These are phyloP conservation scores for Coniochaeta hoffmannii DNA, from an alignment of 2,329 filamentous ascomycete species.

Conservation along the genomic window DNA sequence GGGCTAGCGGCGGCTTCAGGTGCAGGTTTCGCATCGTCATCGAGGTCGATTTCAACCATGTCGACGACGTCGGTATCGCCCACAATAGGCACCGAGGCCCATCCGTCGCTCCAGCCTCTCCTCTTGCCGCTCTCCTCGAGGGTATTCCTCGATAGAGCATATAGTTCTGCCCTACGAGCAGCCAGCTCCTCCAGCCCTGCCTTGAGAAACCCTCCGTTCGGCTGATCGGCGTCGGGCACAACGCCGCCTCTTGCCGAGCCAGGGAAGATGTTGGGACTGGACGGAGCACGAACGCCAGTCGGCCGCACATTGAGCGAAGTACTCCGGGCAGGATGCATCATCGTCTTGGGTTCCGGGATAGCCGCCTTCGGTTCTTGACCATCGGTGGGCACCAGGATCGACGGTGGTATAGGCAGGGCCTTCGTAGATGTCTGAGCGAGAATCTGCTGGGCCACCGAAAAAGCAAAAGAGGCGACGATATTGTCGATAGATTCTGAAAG, in stretches of 20 bases:
- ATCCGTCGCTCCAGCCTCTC: conserved; percentile 69
- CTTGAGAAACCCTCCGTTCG: conserved; percentile 45
- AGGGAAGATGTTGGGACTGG: conserved; percentile 47
- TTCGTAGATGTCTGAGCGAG: conserved; percentile 67
- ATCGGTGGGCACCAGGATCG: conserved; percentile 38
- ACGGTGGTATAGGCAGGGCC: conserved; percentile 57
- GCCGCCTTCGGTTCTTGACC: conserved; percentile 52
- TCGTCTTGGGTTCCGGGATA: conserved; percentile 62
- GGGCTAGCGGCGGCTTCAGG: conserved; percentile 8
- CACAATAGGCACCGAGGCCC: conserved; percentile 52
- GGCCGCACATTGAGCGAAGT: conserved; percentile 49
- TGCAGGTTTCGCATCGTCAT: conserved; percentile 24
- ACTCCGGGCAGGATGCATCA: conserved; percentile 59
- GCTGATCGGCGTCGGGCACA: conserved; percentile 29
- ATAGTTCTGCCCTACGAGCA: conserved; percentile 74
- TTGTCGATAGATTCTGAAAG: conserved; percentile 58
- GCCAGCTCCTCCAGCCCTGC: conserved; percentile 73
- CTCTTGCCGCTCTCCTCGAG: conserved; percentile 67
- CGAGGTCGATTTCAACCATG: conserved; percentile 52
- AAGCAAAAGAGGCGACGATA: conserved; percentile 70
- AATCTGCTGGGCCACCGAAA: conserved; percentile 68
- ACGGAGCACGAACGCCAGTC: conserved; percentile 25
- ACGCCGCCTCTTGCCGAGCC: conserved; percentile 33
- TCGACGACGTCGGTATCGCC: conserved; percentile 34
- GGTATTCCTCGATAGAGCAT: conserved; percentile 70